A percentile compares a stretch with the other conserved stretches of the same genome.
Evolutionary conservation across 1,139 yeast species (phyloP).

Genomic region (Geotrichum reessii): DNA sequence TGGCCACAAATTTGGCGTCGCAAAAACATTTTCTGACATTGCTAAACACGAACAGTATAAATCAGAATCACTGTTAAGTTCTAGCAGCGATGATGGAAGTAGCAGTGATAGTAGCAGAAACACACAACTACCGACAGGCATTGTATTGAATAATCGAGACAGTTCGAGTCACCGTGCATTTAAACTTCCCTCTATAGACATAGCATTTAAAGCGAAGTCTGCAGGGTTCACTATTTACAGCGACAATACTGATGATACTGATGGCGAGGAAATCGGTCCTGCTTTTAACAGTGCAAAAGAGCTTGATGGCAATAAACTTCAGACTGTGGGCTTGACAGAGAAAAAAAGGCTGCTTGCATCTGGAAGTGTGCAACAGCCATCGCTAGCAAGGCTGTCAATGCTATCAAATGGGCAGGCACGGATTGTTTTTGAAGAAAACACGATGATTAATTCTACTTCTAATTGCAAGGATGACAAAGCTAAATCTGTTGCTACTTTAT

Average conservation of each 20-base stretch:
- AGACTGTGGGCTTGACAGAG: not conserved
- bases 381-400: slow-evolving; percentile 32
- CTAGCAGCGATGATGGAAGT: not conserved
- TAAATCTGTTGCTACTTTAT: not conserved
- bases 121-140: not conserved
- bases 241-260: slow-evolving; percentile 6
- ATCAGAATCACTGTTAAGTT: not conserved
- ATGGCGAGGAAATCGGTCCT: slow-evolving; percentile 2
- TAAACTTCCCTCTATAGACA: not conserved
- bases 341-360: not conserved
- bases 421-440: slow-evolving; percentile 20
- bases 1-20: not conserved
- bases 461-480: not conserved
- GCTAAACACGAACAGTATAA: not conserved
- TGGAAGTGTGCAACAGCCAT: slow-evolving; percentile 2
- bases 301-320: not conserved
- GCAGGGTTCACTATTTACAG: slow-evolving; percentile 3
- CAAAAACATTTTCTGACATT: not conserved
- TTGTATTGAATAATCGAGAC: not conserved
- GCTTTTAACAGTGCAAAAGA: not conserved
- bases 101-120: not conserved
- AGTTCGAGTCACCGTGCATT: not conserved
- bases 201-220: not conserved
- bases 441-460: not conserved
- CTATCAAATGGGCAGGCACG: slow-evolving; percentile 37